Conservation (phyloP, 1,139 yeast genomes). For the Blastobotrys capitulatus region DNA sequence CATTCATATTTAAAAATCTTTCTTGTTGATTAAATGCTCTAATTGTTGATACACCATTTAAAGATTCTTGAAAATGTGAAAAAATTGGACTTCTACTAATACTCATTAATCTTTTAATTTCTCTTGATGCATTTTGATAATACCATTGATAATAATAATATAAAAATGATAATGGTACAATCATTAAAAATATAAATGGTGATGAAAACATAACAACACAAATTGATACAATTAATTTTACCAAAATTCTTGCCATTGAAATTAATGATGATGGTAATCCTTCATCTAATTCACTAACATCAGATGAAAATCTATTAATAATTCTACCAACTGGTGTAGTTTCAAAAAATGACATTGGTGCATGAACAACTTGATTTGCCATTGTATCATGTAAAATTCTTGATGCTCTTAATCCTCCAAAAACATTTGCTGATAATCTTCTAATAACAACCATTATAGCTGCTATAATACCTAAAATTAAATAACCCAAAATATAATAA, state of each 20-base stretch:
- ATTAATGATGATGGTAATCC: conserved; percentile 40
- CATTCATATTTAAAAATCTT: conserved; percentile 51
- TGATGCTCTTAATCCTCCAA: conserved; percentile 80
- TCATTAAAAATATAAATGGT: conserved; percentile 47
- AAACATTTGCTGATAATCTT: conserved; percentile 64
- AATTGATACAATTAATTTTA: conserved; percentile 56
- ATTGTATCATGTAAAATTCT: conserved; percentile 67
- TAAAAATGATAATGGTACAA: conserved; percentile 47
- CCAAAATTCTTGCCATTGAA: conserved; percentile 46
- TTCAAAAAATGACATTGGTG: conserved; percentile 66
- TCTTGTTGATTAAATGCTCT: conserved; percentile 49
- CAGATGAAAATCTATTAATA: conserved; percentile 68
- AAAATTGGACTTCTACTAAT: conserved; percentile 69
- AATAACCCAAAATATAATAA: conserved; percentile 64
- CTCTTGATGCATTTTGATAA: conserved; percentile 73
- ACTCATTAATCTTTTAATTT: conserved; percentile 76
- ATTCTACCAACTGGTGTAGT: conserved; percentile 68
- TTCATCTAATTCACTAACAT: conserved; percentile 63
- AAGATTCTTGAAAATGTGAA: conserved; percentile 71
- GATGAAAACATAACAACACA: conserved; percentile 69
- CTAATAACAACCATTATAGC: conserved; percentile 54
- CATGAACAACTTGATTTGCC: conserved; percentile 73
- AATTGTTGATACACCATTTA: conserved; percentile 67
- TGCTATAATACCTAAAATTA: conserved; percentile 61
- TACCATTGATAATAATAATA: conserved; percentile 81